phyloP scores from a whole-genome alignment of 164 flowering plant species.

The Tinospora cordifolia region DNA sequence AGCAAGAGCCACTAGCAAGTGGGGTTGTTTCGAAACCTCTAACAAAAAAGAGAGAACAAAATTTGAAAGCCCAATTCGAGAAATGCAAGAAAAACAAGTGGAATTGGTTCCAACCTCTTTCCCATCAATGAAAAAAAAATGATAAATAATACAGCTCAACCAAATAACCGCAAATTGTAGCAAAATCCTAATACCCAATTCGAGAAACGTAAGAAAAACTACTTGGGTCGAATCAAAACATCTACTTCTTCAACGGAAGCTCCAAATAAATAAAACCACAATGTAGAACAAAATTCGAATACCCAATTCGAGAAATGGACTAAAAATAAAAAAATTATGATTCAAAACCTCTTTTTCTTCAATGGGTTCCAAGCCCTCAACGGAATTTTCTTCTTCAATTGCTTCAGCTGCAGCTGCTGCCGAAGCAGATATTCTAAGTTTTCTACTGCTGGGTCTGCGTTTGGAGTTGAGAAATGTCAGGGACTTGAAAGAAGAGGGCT shows the following conservation, averaged over 20 bases:
- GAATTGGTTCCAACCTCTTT: background rate
- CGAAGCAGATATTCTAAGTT: constrained; percentile 8
- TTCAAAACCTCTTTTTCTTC: constrained; percentile 18
- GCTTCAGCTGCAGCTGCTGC: constrained; percentile 19
- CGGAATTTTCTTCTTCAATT: constrained; percentile 7
- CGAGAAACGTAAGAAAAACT: background rate
- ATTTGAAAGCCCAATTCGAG: background rate
- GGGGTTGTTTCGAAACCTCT: no score
- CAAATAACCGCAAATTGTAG: background rate
- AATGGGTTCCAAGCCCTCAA: constrained; percentile 3
- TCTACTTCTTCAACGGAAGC: no score
- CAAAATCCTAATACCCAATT: background rate
- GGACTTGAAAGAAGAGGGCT: background rate
- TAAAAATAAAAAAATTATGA: background rate
- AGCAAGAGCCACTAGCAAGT: no score
- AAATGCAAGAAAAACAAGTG: background rate
- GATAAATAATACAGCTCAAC: background rate
- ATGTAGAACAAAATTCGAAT: background rate
- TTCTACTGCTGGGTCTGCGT: constrained; percentile 14
- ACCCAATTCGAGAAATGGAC: background rate
- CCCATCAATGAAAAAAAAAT: no score
- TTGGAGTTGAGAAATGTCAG: background rate
- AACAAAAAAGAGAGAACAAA: no score
- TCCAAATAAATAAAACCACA: background rate
- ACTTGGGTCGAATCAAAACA: no score